Base-by-base conservation (phyloP, 108 stramenopile species). In the Skeletonema marinoi region DNA sequence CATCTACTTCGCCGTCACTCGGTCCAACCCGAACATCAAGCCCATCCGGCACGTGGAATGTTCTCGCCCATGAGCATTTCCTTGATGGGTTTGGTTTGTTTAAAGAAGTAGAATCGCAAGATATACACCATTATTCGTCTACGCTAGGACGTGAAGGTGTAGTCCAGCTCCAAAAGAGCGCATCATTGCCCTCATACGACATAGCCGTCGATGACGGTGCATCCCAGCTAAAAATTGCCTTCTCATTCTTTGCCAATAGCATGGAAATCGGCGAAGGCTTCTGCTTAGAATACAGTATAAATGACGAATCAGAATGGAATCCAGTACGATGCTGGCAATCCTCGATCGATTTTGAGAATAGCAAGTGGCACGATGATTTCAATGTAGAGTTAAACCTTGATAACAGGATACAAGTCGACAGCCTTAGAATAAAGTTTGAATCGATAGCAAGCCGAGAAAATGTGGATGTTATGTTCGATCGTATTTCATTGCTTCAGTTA, bases 181-280 rank as follows among this genome's bases (percentile, higher is more conserved):
- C 51, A 54, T 1, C 51, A 9, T 54, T 54, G 16, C 51, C 51
- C 16, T 54, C 51, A 2, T 5, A 54, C 51, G 21, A 2, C 19
- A 54, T 54, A 16, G 51, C 51, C 8, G 51, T 54, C 16, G 51
- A 54, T 54, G 51, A 29, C 16, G 51, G 25, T 29, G 36, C 33
- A 7, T 25, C 17, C 8, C 19, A 64, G 41, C 6, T 64, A 17
- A 64, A 64, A 41, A 33, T 64, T 25, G 41, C 17, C 9, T 41
- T 64, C n/a, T 64, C 32, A 41, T 64, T 64, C 63, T 64, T 36
- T 7, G 32, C 63, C 25, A 64, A 64, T 19, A 41, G 63, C n/a
- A 64, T 64, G 63, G 6, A 8, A 1, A 4, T 64, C 21, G 41
- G 41, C 6, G 63, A 64, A 41, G 39, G 63, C 63, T 64, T 64